Base-by-base conservation (phyloP, 495 filamentous ascomycete species). In the Annulohypoxylon maeteangense region DNA sequence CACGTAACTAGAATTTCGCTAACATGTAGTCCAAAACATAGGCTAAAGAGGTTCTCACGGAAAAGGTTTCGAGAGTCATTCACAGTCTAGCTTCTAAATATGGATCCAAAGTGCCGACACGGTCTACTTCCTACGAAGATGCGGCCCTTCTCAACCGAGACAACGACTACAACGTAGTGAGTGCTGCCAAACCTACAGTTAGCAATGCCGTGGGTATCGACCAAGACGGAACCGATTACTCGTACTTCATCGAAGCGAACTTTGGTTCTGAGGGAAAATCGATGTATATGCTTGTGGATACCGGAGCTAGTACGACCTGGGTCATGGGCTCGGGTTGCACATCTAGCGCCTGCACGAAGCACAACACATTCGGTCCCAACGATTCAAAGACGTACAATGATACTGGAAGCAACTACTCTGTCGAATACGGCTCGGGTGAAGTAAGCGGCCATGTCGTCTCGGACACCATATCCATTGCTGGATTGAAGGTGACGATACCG, bases 301-400 rank as follows among this genome's bases (percentile, higher is more conserved):
- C 92, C 14, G 93, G 92, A 22, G 90, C 91, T 7, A 86, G 88
- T 20, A 90, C 89, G 72, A 91, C 88, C 8, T 97, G 93, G 93
- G 85, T 95, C 25, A 93, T 93, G 82, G 84, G 87, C 22, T 80
- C 87, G 10, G 75, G 83, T 34, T 97, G 93, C 81, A 83, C 77
- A 18, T 83, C 86, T 2, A 72, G 75, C 20, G 84, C 90, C 18
- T 97, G 93, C 72, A 70, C 74, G 29, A 77, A 79, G 47, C 93
- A 95, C 77, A 86, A 90, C 68, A 88, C 81, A 0, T 95, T 92
- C 75, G 89, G 89, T 31, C 72, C 81, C 1, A 75, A 78, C 1
- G 82, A 88, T 45, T 95, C 92, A 1, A 86, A 78, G 36, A 86
- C 85, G 29, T 85, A 88, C 48, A 69, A 86, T 54, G 72, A 78